Conservation (phyloP, 176 grass and related monocot species). For the Oropetium thomaeum region DNA sequence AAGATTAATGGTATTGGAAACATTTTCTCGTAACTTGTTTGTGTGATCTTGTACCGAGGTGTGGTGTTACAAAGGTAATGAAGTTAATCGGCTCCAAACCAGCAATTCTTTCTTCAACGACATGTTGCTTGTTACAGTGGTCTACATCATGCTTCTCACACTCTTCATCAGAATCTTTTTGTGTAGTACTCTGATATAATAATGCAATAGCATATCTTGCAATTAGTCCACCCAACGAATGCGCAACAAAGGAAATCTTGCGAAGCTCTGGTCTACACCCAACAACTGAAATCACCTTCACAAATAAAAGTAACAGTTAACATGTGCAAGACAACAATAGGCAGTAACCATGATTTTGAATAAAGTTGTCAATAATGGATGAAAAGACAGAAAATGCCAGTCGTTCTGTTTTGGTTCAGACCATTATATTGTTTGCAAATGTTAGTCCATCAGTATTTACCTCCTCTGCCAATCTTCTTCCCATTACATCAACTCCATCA, state of each 20-base stretch:
- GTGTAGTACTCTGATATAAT: slow-evolving; percentile 41
- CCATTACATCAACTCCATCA: slow-evolving; percentile 88
- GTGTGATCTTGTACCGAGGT: slow-evolving; percentile 84
- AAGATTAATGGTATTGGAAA: background rate
- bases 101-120: slow-evolving; percentile 60
- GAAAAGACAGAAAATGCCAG: background rate
- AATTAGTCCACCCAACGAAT: slow-evolving; percentile 93
- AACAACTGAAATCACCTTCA: slow-evolving; percentile 64
- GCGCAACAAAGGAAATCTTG: slow-evolving; percentile 91
- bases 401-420: background rate
- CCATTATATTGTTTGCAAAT: background rate
- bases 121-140: slow-evolving; percentile 7
- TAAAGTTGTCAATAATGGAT: background rate
- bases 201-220: slow-evolving; percentile 91
- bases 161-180: slow-evolving; percentile 25
- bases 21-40: slow-evolving; percentile 63
- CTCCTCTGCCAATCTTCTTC: slow-evolving; percentile 85
- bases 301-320: slow-evolving; percentile 25
- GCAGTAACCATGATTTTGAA: background rate
- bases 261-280: slow-evolving; percentile 48
- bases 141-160: slow-evolving; percentile 27
- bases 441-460: slow-evolving; percentile 36
- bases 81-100: slow-evolving; percentile 94
- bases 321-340: background rate
- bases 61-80: slow-evolving; percentile 91